These are phyloP conservation scores for Allantophomopsis lycopodina DNA, from an alignment of 2,329 filamentous ascomycete genomes.

Conservation along the genomic window DNA sequence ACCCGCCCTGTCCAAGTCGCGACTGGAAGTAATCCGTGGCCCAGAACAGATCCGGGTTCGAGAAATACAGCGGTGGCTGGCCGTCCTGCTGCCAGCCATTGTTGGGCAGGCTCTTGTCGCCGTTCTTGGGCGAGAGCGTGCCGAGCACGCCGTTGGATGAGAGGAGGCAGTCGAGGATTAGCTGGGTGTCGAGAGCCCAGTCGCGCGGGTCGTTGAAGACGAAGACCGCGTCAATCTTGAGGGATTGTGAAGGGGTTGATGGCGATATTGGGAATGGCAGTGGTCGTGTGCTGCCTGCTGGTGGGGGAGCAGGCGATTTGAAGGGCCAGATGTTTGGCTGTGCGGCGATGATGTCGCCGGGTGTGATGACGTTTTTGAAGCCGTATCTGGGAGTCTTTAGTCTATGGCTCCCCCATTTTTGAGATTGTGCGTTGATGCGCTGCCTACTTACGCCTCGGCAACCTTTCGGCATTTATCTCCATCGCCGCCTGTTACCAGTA, in stretches of 20 bases:
- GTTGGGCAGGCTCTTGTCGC: slow-evolving; percentile 47
- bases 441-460: slow-evolving; percentile 35
- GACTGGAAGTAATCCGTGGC: slow-evolving; percentile 73
- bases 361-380: slow-evolving; percentile 71
- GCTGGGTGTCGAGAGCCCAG: slow-evolving; percentile 81
- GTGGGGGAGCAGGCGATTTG: slow-evolving; percentile 21
- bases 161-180: slow-evolving; percentile 73
- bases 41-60: slow-evolving; percentile 85
- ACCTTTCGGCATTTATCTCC: slow-evolving; percentile 33
- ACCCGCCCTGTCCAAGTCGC: slow-evolving; percentile 83
- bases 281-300: slow-evolving; percentile 31
- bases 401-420: not conserved
- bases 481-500: slow-evolving; percentile 55
- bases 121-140: slow-evolving; percentile 64
- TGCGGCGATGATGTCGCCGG: slow-evolving; percentile 66
- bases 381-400: slow-evolving; percentile 37
- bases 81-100: slow-evolving; percentile 70
- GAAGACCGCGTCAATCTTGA: slow-evolving; percentile 82
- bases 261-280: slow-evolving; percentile 35
- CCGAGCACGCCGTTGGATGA: slow-evolving; percentile 69
- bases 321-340: slow-evolving; percentile 76
- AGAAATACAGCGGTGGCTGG: slow-evolving; percentile 75
- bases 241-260: slow-evolving; percentile 26
- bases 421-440: no score
- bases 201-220: slow-evolving; percentile 94